Conservation (phyloP, 108 stramenopile species). For the Cyclostephanos tholiformis region DNA sequence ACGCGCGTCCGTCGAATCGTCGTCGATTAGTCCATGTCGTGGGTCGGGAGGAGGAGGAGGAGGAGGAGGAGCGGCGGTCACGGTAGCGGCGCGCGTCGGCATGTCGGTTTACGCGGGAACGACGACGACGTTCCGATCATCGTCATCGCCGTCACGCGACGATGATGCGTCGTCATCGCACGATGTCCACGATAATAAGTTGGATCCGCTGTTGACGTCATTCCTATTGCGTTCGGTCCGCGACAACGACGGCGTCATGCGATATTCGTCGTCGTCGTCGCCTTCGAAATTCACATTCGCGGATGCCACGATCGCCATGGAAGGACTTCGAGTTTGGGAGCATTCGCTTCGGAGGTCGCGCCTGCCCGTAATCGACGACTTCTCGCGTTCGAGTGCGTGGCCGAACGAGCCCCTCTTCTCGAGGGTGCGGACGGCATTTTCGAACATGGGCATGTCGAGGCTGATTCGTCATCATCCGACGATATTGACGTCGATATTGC, state of each 20-base stretch:
- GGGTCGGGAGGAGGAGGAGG: no score
- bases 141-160: no score
- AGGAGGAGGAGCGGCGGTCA: no score
- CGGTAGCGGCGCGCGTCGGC: no score
- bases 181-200: constrained; percentile 19
- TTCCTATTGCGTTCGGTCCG: constrained; percentile 39
- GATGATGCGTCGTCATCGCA: constrained; percentile 4
- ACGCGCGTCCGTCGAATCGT: no score
- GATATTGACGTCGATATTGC: constrained; percentile 53
- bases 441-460: constrained; percentile 56
- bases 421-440: constrained; percentile 31
- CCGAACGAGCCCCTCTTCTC: constrained; percentile 65
- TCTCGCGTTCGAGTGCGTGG: constrained; percentile 41
- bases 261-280: no score
- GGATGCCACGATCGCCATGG: constrained; percentile 34
- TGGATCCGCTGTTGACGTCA: constrained; percentile 44
- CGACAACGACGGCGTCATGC: background rate
- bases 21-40: no score
- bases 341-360: constrained; percentile 26
- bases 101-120: no score
- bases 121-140: no score
- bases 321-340: constrained; percentile 30
- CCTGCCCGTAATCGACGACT: constrained; percentile 27
- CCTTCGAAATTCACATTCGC: constrained; percentile 22
- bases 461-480: constrained; percentile 69